Conservation (phyloP, 2,329 filamentous ascomycete genomes). For the Aspergillus uvarum region DNA sequence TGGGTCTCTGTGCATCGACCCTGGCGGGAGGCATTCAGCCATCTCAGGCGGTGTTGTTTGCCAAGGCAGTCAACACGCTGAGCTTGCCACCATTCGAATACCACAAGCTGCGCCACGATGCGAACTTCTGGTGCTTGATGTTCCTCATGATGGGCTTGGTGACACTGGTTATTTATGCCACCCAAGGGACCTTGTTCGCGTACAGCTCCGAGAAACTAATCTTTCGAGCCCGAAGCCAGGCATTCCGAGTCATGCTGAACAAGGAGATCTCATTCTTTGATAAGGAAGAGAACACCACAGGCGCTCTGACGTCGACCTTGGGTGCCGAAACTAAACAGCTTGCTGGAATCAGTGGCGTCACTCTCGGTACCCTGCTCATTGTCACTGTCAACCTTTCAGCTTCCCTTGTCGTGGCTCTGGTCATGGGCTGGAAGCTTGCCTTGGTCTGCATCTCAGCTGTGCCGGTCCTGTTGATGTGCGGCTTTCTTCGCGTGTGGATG, state of each 20-base stretch:
- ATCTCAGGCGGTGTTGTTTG: slow-evolving; percentile 73
- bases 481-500: slow-evolving; percentile 47
- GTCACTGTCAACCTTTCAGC: slow-evolving; percentile 72
- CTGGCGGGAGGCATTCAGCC: slow-evolving; percentile 79
- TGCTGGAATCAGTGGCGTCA: slow-evolving; percentile 66
- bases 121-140: slow-evolving; percentile 83
- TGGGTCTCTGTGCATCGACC: slow-evolving; percentile 68
- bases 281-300: slow-evolving; percentile 22
- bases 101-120: slow-evolving; percentile 60
- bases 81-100: slow-evolving; percentile 56
- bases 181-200: slow-evolving; percentile 72
- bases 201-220: slow-evolving; percentile 80
- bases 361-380: slow-evolving; percentile 75
- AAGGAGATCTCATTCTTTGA: slow-evolving; percentile 34
- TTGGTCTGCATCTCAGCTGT: slow-evolving; percentile 60
- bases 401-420: slow-evolving; percentile 64
- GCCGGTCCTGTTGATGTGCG: slow-evolving; percentile 34
- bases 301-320: slow-evolving; percentile 72
- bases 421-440: slow-evolving; percentile 76
- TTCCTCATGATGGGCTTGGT: slow-evolving; percentile 77
- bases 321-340: slow-evolving; percentile 65
- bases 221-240: slow-evolving; percentile 70
- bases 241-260: slow-evolving; percentile 26
- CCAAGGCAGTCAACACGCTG: slow-evolving; percentile 75
- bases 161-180: slow-evolving; percentile 64